Conservation (phyloP, 2,329 filamentous ascomycete genomes). For the Helotiales sp. region DNA sequence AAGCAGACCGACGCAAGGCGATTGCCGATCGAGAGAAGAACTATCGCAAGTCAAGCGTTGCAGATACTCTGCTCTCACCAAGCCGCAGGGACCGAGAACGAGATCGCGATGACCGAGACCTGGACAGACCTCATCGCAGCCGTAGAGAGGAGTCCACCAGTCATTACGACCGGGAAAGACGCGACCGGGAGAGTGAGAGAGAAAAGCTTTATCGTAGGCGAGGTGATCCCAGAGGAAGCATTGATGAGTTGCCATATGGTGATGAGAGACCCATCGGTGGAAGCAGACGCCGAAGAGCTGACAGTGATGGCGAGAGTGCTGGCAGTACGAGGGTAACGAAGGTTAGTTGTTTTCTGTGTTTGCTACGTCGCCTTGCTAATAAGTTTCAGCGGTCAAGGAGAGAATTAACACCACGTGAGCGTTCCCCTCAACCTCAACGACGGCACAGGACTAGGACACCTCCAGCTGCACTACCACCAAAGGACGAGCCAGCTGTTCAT, state of each 20-base stretch:
- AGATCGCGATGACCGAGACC: slow-evolving; percentile 38
- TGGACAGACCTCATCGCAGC: slow-evolving; percentile 43
- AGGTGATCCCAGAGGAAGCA: slow-evolving; percentile 70
- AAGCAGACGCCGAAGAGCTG: slow-evolving; percentile 74
- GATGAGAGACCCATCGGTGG: slow-evolving; percentile 63
- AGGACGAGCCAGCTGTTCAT: slow-evolving; percentile 46
- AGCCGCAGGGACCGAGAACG: slow-evolving; percentile 37
- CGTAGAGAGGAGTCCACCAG: slow-evolving; percentile 61
- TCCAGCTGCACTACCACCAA: slow-evolving; percentile 37
- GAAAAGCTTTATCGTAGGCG: slow-evolving; percentile 86
- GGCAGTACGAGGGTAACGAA: slow-evolving; percentile 64
- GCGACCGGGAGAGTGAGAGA: slow-evolving; percentile 85
- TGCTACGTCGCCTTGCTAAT: slow-evolving; percentile 12
- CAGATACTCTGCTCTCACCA: slow-evolving; percentile 57
- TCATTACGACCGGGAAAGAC: slow-evolving; percentile 81
- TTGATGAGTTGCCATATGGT: slow-evolving; percentile 90
- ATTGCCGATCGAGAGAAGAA: slow-evolving; percentile 93
- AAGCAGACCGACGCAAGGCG: slow-evolving; percentile 90
- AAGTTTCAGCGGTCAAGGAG: slow-evolving; percentile 53
- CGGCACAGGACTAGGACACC: slow-evolving; percentile 59
- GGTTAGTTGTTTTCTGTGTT: slow-evolving; percentile 36
- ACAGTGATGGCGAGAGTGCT: slow-evolving; percentile 69
- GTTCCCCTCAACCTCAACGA: slow-evolving; percentile 52
- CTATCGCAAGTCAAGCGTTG: slow-evolving; percentile 78
- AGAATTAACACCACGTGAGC: slow-evolving; percentile 59